Evolutionary conservation across 1,139 yeast genomes (phyloP), one percentile per base, ranked within the genome.

Genomic region (Taphrina sp.): DNA sequence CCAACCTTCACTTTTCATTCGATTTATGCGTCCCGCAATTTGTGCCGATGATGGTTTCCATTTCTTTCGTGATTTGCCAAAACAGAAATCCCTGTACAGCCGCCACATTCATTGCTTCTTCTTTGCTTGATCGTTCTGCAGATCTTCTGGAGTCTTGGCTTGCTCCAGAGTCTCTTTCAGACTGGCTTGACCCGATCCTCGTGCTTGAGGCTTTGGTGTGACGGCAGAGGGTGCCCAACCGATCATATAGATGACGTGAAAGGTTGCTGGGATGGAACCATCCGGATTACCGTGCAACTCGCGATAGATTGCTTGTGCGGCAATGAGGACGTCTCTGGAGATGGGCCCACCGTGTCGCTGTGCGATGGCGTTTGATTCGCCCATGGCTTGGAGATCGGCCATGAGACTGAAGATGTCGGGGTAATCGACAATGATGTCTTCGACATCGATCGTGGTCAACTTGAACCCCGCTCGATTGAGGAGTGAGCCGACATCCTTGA

Each of bases 391-490:
- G 37, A 87, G 69, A 63, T 87, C 95, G 57, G 78, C 79, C 71
- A 87, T 74, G 38, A 87, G 70, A 1, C 87, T 75, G 52, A 79
- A 74, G 46, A 85, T 74, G 64, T 83, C 85, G 0, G 95, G 95
- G 64, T 82, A 87, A n/a, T 85, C 85, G 7, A 87, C 89, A 3
- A 85, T 79, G 28, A 87, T 79, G 65, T 87, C 95, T 65, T 87
- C 95, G 3, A 87, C 84, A 66, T 87, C 95, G 36, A 87, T 82
- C 0, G 95, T 87, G 54, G 87, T 75, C 76, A 87, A 77, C 62
- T 80, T 82, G 72, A 84, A 87, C 22, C 89, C 87, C 0, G 92
- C 90, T 59, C 81, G 76, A 65, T 81, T 86, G 69, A 87, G 70
- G 37, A 87, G 71, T 8, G 81, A 76, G 0, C 94, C 94, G 60